Percentiles rank a stretch among this genome's conserved stretches.
These are phyloP conservation scores for Russula ochroleuca DNA, from an alignment of 768 basidiomycete genomes.

Conservation along the genomic window DNA sequence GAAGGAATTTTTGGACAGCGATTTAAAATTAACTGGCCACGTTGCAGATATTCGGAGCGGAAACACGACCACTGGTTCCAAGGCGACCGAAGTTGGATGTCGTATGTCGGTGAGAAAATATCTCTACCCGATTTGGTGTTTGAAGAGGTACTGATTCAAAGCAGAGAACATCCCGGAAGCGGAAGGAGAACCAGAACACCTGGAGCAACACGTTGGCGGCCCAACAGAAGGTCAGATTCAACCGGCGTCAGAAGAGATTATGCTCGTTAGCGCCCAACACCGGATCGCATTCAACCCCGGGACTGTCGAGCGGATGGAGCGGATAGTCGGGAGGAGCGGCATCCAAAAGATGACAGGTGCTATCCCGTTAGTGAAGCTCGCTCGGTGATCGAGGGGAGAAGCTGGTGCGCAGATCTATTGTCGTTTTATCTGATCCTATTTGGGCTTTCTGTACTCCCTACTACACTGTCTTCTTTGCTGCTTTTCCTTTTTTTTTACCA, in stretches of 20 bases:
- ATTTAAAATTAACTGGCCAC: not conserved
- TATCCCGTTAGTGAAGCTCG: slow-evolving; percentile 20
- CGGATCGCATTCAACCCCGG: slow-evolving; percentile 22
- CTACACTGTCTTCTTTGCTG: too few species aligned
- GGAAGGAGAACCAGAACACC: not conserved
- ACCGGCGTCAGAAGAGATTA: slow-evolving; percentile 22
- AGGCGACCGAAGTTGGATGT: slow-evolving; percentile 25
- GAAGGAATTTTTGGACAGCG: not conserved
- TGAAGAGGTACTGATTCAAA: not conserved
- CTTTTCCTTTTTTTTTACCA: too few species aligned
- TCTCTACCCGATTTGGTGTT: not conserved
- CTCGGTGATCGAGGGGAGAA: not conserved
- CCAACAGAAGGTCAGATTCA: slow-evolving; percentile 21
- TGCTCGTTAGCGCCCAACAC: slow-evolving; percentile 11
- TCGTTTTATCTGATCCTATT: not conserved
- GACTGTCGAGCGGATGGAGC: slow-evolving; percentile 19
- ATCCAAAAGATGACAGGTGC: slow-evolving; percentile 20
- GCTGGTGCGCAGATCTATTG: slow-evolving; percentile 7
- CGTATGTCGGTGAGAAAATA: slow-evolving; percentile 16
- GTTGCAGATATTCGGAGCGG: slow-evolving; percentile 23
- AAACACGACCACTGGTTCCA: slow-evolving; percentile 27
- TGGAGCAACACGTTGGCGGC: slow-evolving; percentile 16
- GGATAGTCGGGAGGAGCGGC: slow-evolving; percentile 19
- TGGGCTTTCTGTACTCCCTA: too few species aligned
- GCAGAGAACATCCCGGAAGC: slow-evolving; percentile 21